phyloP scores from a whole-genome alignment of 352 stramenopile genomes.

The Lagenidium giganteum region DNA sequence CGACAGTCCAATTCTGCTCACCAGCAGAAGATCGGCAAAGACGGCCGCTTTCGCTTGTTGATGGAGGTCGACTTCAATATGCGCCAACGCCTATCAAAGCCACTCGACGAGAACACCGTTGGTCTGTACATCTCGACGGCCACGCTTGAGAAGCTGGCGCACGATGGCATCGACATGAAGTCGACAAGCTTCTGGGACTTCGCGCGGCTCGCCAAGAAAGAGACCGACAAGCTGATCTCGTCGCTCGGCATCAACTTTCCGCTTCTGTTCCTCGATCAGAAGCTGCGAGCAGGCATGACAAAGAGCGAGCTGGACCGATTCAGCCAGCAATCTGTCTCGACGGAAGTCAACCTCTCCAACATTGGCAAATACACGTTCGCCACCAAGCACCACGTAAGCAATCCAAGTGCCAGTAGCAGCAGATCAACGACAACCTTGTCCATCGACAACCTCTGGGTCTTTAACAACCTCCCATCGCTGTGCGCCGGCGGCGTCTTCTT shows the following conservation, averaged over 20 bases:
- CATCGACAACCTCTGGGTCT: conserved; percentile 6
- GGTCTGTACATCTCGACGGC: conserved; percentile 28
- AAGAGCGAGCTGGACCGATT: no score
- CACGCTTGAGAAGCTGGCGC: conserved; percentile 15
- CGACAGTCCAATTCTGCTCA: no score
- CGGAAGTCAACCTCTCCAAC: conserved; percentile 10
- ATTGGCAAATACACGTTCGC: conserved; percentile 7
- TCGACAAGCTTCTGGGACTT: conserved; percentile 35
- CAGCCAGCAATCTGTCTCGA: no score
- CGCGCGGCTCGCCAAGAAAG: conserved; percentile 26
- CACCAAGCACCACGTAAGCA: no score
- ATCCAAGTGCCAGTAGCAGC: no score
- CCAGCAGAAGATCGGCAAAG: no score
- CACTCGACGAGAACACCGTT: conserved; percentile 24
- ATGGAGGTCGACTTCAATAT: conserved; percentile 40
- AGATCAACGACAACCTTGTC: background rate
- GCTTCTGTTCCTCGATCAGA: conserved; percentile 9
- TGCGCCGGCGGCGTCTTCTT: conserved; percentile 3
- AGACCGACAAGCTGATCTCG: conserved; percentile 6
- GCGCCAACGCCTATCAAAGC: conserved; percentile 26
- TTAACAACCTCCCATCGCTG: background rate
- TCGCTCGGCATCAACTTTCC: no score
- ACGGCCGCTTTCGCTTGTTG: no score
- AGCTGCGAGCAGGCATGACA: no score
- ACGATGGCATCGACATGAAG: conserved; percentile 18